Percentiles rank a stretch among this genome's conserved stretches.
Evolutionary conservation across 345 rosid genomes (phyloP).

Genomic region (Litchi chinensis): DNA sequence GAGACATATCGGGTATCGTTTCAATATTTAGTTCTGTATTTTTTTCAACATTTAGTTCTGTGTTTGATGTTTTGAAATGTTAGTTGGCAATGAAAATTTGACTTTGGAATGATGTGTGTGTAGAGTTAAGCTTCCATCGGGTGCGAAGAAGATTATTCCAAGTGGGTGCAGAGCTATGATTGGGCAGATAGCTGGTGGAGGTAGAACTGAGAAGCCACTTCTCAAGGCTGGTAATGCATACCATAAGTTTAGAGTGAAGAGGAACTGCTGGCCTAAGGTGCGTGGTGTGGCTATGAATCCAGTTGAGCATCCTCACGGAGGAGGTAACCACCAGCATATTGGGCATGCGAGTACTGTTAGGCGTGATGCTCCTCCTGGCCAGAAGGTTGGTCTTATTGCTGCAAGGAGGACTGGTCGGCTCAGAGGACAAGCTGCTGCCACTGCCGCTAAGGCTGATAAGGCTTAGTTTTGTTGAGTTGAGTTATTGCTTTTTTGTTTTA

Average conservation of each 20-base stretch:
- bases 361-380: conserved; percentile 57
- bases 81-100: no score
- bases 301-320: conserved; percentile 62
- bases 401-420: conserved; percentile 54
- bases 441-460: conserved; percentile 43
- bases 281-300: conserved; percentile 66
- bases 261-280: conserved; percentile 65
- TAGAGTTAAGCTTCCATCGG: conserved; percentile 56
- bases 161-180: conserved; percentile 55
- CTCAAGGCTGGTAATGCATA: conserved; percentile 58
- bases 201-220: conserved; percentile 57
- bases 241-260: conserved; percentile 53
- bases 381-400: conserved; percentile 60
- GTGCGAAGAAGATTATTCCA: conserved; percentile 51
- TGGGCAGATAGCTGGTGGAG: conserved; percentile 52
- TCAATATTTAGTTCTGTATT: no score
- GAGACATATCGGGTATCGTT: no score
- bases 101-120: background rate
- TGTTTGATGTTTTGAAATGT: no score
- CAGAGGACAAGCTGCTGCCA: conserved; percentile 43
- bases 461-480: conserved; percentile 16
- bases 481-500: background rate
- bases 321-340: conserved; percentile 59
- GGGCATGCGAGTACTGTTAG: conserved; percentile 55
- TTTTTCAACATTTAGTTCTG: no score